Base-by-base conservation (phyloP, 1,139 yeast genomes). In the Hansenula lynferdii region DNA sequence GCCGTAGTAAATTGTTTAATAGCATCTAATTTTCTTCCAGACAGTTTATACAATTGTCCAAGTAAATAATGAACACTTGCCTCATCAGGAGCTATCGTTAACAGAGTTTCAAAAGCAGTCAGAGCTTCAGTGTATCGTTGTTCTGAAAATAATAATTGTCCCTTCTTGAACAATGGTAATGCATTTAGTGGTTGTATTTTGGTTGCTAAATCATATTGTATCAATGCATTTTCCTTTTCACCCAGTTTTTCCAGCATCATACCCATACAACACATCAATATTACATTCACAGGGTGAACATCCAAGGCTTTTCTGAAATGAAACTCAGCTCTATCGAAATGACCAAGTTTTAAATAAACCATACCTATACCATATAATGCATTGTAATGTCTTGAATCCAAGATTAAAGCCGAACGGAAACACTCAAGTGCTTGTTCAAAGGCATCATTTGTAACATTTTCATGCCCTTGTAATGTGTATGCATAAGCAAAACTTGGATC, bases 281-380 rank as follows among this genome's bases (percentile, higher is more conserved):
- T 90, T 8, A 87, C 85, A 59, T 94, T 94, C 32, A 83, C 82
- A 1, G 97, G 97, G 55, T 92, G 92, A 39, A 92, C 86, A 30
- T 83, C 76, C 16, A 86, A 77, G 0, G 98, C 98, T 53, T 84
- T 85, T 37, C 87, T 69, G 65, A 92, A 89, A 60, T 89, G 95
- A 45, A 80, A 75, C 52, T 89, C 92, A 0, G 98, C 96, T 54
- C 80, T 79, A 33, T 75, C 79, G 52, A 80, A 80, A 53, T 87
- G 90, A 4, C 97, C 97, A 39, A 89, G 65, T 52, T 89, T 85
- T 58, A 89, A 73, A 58, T 84, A 85, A 29, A 90, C 95, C 95
- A 89, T 89, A 8, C 98, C 98, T 42, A 94, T 75, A 18, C 98
- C 98, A 55, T 92, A 94, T 55, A 92, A 79, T 0, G 98, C 97